A percentile compares a stretch with the other conserved stretches of the same genome.
These are phyloP conservation scores for Leccinum barrowsii DNA, from an alignment of 768 basidiomycete genomes.

Conservation along the genomic window DNA sequence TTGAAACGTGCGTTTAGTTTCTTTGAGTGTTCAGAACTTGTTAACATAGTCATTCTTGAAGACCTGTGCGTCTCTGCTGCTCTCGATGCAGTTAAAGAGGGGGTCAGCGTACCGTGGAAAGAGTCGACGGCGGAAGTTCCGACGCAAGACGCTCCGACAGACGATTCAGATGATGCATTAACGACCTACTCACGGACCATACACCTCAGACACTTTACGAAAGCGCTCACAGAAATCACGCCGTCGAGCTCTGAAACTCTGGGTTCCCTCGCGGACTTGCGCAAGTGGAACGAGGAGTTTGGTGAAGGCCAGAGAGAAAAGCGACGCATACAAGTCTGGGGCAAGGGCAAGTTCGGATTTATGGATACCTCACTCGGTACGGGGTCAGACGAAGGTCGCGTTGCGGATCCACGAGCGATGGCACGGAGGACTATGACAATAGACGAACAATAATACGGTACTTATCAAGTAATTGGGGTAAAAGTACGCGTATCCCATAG, in stretches of 20 bases:
- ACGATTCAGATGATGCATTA: conserved; percentile 1
- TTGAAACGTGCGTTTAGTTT: conserved; percentile 70
- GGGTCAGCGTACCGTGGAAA: conserved; percentile 76
- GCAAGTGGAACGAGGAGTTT: conserved; percentile 92
- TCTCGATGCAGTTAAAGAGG: conserved; percentile 86
- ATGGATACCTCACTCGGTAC: conserved; percentile 40
- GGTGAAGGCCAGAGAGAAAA: conserved; percentile 77
- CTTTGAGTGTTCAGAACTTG: background rate
- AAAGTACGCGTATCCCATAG: conserved; percentile 13
- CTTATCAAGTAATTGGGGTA: conserved; percentile 8
- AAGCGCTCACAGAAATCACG: conserved; percentile 85
- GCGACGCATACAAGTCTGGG: conserved; percentile 74
- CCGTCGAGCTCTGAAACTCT: conserved; percentile 84
- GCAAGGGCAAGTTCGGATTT: conserved; percentile 87
- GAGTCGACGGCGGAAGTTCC: conserved; percentile 6
- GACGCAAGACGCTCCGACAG: background rate
- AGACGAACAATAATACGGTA: conserved; percentile 27
- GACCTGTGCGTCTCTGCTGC: conserved; percentile 93
- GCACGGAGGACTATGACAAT: conserved; percentile 16
- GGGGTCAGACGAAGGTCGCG: conserved; percentile 42
- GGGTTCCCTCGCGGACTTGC: conserved; percentile 69
- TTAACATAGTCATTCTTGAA: conserved; percentile 29
- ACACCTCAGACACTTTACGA: conserved; percentile 64
- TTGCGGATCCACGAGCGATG: conserved; percentile 25
- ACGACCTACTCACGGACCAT: conserved; percentile 39